Base-by-base conservation (phyloP, 129 eudicot species). In the Apium graveolens region DNA sequence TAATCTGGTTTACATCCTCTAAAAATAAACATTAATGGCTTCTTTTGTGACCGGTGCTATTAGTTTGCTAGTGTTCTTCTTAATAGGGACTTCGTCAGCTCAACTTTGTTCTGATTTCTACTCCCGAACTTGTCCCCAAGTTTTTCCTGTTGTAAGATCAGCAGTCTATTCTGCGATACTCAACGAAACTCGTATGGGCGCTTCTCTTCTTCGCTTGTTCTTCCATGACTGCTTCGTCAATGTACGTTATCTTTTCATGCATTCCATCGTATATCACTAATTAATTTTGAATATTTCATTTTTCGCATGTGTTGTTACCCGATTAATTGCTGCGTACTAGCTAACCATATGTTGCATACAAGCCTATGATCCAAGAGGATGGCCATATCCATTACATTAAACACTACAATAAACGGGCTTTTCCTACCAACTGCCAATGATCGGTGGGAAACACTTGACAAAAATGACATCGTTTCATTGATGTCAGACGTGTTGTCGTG, bases 171-270 rank as follows among this genome's bases (percentile, higher is more conserved):
- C 90, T 21, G 97, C 96, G 1, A 83, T 92, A 32, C 45, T 65
- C 0, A 88, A 87, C 26, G 96, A 92, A 86, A 82, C 94, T 34
- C 89, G 98, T 21, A 93, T 93, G 88, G 98, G 98, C 2, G 98
- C 98, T 46, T 93, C 98, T 73, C 88, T 93, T 70, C 92, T 93
- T 31, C 96, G 98, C 38, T 39, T 90, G 21, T 90, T 88, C 82
- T 93, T 93, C 85, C 96, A 93, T 70, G 98, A 90, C 70, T 93
- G 98, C 88, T 93, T 90, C 72, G 96, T 90, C 53, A 90, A 93
- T 35, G 98, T 93, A 93, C 11, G 96, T 93, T 89, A 20, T 76
- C 16, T 18, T 37, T 76, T 24, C 55, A 51, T 65, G 12, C 7
- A 20, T 34, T 11, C 21, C 42, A 14, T 20, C 62, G 62, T 20